Percentiles rank a stretch among this genome's conserved stretches.
These are phyloP conservation scores for Bipolaris oryzae DNA, from an alignment of 2,329 filamentous ascomycete species.

Conservation along the genomic window DNA sequence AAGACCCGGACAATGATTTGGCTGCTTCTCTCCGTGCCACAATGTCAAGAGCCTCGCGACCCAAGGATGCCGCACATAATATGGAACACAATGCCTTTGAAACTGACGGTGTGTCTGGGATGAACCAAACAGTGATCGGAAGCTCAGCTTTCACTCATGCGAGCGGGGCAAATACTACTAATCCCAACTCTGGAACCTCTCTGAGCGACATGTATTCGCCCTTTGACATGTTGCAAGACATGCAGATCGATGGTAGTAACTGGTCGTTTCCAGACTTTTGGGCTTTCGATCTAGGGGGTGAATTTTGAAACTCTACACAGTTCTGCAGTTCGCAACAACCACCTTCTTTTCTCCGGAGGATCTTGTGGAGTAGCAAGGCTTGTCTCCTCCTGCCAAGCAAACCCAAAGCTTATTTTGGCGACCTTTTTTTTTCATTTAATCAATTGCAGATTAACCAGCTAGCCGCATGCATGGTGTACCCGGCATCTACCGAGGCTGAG, in stretches of 20 bases:
- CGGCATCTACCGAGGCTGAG: too few species aligned
- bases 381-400: background rate
- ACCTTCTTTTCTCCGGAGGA: background rate
- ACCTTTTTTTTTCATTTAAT: too few species aligned
- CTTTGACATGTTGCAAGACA: constrained; percentile 35
- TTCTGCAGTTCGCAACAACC: background rate
- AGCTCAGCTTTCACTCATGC: constrained; percentile 12
- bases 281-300: constrained; percentile 42
- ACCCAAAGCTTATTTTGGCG: too few species aligned
- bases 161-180: constrained; percentile 16
- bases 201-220: constrained; percentile 16
- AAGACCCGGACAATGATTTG: constrained; percentile 32
- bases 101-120: constrained; percentile 5
- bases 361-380: background rate
- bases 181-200: background rate
- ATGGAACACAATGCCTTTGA: background rate
- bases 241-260: constrained; percentile 36
- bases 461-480: too few species aligned
- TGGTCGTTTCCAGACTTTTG: constrained; percentile 47
- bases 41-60: constrained; percentile 20
- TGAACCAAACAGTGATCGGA: background rate
- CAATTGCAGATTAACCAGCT: too few species aligned
- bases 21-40: constrained; percentile 28
- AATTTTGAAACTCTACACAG: constrained; percentile 24
- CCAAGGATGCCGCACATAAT: constrained; percentile 16